Evolutionary conservation across 768 basidiomycete genomes (phyloP), one percentile per base, ranked within the genome.

Genomic region (Trametes coccinea): DNA sequence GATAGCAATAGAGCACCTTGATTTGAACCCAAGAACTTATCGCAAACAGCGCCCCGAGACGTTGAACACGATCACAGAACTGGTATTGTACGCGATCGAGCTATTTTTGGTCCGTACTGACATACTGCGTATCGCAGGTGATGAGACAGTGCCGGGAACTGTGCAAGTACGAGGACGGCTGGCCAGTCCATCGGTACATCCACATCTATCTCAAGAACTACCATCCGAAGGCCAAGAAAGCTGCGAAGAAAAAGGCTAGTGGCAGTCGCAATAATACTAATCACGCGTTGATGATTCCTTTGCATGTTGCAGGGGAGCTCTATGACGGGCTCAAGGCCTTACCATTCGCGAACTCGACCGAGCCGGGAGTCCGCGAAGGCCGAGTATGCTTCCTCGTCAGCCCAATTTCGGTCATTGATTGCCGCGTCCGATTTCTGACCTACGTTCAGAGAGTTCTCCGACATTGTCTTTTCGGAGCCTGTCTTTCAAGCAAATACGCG

Each of bases 131-230:
- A 39, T 14, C 6, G 17, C 10, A 57, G 56, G 56, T 49, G 7
- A 13, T 49, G 14, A 40, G 22, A 14, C 46, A 49, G 14, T 41
- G 27, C 14, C n/a, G 34, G 6, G 56, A 41, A 7, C 7, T 49
- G 22, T 27, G 39, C 13, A 48, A 40, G 30, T 57, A 49, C 27
- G 22, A 31, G 27, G 46, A 57, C 29, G 47, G 46, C 22, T 57
- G 56, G 56, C 56, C 56, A 2, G 47, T 57, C 10, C 16, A 14
- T 6, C 3, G 56, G 6, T 57, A 49, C 27, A 57, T 57, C 17
- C 14, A 30, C 16, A 49, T 49, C 13, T 48, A 41, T 14, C 56
- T 57, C 6, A 57, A 57, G 29, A 57, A 57, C 17, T n/a, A 49
- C 29, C 47, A 49, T 11, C 47, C 56, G 37, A 40, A 49, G 56